Percentiles rank a stretch among this genome's conserved stretches.
Conservation (phyloP, 805 yeast species). For the Starmerella tilneyi region DNA sequence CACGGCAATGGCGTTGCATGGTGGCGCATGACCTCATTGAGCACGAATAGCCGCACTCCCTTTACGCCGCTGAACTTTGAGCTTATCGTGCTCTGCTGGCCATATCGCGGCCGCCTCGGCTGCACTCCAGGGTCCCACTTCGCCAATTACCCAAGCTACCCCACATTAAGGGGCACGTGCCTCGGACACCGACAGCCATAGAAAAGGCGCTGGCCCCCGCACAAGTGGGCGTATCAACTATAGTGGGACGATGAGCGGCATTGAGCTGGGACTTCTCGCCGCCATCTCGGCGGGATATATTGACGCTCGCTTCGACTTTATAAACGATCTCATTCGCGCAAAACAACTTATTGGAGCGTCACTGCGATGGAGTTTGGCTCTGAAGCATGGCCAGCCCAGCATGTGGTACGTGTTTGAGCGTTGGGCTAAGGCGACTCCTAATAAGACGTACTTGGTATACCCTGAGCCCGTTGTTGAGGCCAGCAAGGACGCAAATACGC, state of each 20-base stretch:
- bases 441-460: slow-evolving; percentile 53
- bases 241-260: not conserved
- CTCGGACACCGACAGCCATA: not conserved
- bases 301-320: slow-evolving; percentile 20
- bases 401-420: slow-evolving; percentile 63
- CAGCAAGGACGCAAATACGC: slow-evolving; percentile 14
- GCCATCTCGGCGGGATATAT: slow-evolving; percentile 19
- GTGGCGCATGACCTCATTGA: too few relatives aligned
- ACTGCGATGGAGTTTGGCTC: slow-evolving; percentile 9
- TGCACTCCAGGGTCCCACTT: slow-evolving; percentile 3
- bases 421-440: slow-evolving; percentile 41
- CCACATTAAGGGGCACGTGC: slow-evolving; percentile 3
- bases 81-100: too few relatives aligned
- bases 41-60: too few relatives aligned
- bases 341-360: slow-evolving; percentile 12
- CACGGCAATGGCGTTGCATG: too few relatives aligned
- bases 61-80: too few relatives aligned
- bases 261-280: slow-evolving; percentile 18
- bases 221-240: not conserved
- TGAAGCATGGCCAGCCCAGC: slow-evolving; percentile 33
- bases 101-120: slow-evolving; percentile 9
- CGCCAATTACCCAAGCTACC: not conserved
- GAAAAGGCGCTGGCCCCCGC: slow-evolving; percentile 1
- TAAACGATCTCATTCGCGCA: slow-evolving; percentile 17
- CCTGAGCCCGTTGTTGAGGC: slow-evolving; percentile 40